These are phyloP conservation scores for Neurospora sp. DNA, from an alignment of 495 filamentous ascomycete genomes.

Conservation along the genomic window DNA sequence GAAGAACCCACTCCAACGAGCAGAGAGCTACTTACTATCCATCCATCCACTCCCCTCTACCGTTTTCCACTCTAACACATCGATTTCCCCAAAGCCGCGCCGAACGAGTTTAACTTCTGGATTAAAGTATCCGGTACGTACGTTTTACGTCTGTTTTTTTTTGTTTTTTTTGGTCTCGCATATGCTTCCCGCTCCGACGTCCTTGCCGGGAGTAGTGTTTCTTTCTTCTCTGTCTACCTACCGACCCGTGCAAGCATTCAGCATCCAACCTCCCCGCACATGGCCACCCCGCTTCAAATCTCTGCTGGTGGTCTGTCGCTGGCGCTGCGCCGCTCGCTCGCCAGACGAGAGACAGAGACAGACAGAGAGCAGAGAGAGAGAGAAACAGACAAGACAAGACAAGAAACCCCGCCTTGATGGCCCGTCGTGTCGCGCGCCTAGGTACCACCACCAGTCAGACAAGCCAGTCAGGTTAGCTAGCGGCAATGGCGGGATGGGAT, in stretches of 20 bases:
- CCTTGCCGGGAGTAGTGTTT: slow-evolving; percentile 6
- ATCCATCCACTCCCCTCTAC: neutral
- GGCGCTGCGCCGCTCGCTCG: neutral
- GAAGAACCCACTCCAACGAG: neutral
- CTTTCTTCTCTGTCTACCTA: slow-evolving; percentile 7
- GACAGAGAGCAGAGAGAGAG: neutral
- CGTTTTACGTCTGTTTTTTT: neutral
- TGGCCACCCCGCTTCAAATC: neutral
- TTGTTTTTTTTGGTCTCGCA: neutral
- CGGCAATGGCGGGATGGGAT: neutral
- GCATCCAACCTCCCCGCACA: neutral
- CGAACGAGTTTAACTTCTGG: neutral
- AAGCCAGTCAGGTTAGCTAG: neutral
- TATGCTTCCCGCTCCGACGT: neutral
- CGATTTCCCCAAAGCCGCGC: neutral
- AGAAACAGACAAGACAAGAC: neutral
- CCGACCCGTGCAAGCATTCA: slow-evolving; percentile 1
- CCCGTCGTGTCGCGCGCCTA: neutral
- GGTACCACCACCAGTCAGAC: neutral
- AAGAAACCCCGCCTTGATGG: neutral
- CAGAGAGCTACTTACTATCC: neutral
- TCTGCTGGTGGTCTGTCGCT: neutral
- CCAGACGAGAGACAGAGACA: neutral
- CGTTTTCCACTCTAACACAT: neutral
- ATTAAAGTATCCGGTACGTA: neutral